phyloP scores from a whole-genome alignment of 495 filamentous ascomycete species.

The Neurospora sp. region DNA sequence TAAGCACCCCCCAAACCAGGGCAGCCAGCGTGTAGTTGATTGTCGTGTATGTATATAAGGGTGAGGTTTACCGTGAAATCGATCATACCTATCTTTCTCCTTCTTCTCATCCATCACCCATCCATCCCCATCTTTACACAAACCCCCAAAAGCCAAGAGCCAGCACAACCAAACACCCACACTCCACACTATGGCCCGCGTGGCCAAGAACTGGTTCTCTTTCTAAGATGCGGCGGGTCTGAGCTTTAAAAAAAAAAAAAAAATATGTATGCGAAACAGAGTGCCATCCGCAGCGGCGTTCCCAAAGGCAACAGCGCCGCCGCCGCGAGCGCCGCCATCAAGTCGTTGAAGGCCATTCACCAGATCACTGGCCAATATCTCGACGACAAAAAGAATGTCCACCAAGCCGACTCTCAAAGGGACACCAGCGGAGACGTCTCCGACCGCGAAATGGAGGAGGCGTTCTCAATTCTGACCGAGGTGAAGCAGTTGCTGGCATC shows the following conservation, averaged over 20 bases:
- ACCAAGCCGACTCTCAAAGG: background rate
- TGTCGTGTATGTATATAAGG: background rate
- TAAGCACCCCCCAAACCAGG: no score
- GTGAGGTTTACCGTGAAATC: background rate
- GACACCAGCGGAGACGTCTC: background rate
- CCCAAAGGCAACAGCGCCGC: background rate
- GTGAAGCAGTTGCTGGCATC: background rate
- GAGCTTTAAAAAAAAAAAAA: background rate
- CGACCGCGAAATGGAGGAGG: background rate
- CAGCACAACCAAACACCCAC: no score
- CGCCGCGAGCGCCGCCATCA: slow-evolving; percentile 4
- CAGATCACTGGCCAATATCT: slow-evolving; percentile 7
- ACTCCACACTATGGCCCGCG: no score
- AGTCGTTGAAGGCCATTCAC: slow-evolving; percentile 8
- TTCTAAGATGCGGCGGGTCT: background rate
- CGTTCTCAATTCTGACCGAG: background rate
- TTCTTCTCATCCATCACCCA: background rate
- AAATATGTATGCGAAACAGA: background rate
- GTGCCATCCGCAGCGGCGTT: background rate
- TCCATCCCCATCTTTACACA: background rate
- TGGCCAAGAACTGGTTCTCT: no score
- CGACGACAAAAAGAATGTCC: background rate
- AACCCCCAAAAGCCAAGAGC: no score
- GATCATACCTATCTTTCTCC: background rate
- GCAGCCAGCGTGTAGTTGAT: background rate